A percentile compares a stretch with the other conserved stretches of the same genome.
phyloP scores from a whole-genome alignment of 352 stramenopile genomes.

The Blastocystis sp. region DNA sequence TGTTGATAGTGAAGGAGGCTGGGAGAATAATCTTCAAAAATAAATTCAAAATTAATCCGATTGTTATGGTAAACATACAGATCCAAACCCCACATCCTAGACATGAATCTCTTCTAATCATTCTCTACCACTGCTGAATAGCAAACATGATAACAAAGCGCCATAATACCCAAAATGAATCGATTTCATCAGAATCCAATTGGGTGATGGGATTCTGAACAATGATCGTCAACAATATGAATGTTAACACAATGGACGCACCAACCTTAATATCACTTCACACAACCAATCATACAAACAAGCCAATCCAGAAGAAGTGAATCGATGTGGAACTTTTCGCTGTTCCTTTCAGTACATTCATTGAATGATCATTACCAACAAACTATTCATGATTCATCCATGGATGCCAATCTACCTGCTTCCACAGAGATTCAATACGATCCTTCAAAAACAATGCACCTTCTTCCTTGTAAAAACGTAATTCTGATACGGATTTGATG shows the following conservation, averaged over 20 bases:
- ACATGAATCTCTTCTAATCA: background rate
- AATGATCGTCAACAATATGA: slow-evolving; percentile 11
- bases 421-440: slow-evolving; percentile 2
- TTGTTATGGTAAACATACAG: slow-evolving; percentile 54
- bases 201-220: slow-evolving; percentile 25
- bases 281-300: background rate
- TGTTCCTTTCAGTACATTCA: slow-evolving; percentile 32
- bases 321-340: background rate
- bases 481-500: slow-evolving; percentile 18
- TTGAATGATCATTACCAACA: background rate
- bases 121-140: background rate
- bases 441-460: background rate
- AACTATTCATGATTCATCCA: background rate
- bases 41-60: slow-evolving; percentile 57
- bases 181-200: background rate
- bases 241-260: background rate
- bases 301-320: background rate
- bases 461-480: slow-evolving; percentile 26
- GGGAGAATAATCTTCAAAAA: slow-evolving; percentile 47
- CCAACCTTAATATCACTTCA: background rate
- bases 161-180: background rate
- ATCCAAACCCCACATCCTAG: slow-evolving; percentile 62
- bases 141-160: background rate
- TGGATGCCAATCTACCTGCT: background rate
- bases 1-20: slow-evolving; percentile 57